Evolutionary conservation across 805 yeast genomes (phyloP), one percentile per base, ranked within the genome.

Genomic region (Lipomyces starkeyi): DNA sequence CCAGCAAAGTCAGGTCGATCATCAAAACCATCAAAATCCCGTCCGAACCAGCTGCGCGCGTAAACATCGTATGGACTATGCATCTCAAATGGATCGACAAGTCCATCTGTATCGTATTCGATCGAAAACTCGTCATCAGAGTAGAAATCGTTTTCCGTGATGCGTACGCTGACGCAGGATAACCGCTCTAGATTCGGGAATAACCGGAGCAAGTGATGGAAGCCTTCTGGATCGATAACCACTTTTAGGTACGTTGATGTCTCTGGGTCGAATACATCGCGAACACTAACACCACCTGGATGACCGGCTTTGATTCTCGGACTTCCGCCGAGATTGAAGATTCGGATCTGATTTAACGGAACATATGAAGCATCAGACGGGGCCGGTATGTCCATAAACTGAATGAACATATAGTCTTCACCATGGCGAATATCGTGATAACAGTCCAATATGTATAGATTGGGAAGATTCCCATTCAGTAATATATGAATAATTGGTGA

Each of bases 381-480:
- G 11, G 49, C 8, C 13, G 49, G 49, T 17, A 43, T 43, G 49
- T 43, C 49, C 49, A 43, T 43, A 17, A 43, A 43, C 49, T 43
- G 49, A 43, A 43, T n/a, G 20, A 43, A 43, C 49, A 43, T 43
- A n/a, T 43, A 43, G 49, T 43, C 49, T n/a, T 43, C 49, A n/a
- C 49, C 49, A 17, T 43, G 49, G 8, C 22, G 20, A 17, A 43
- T 43, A 7, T 58, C 62, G 34, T 54, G 52, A 40, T 63, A 63
- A 55, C 66, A 63, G 40, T 63, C 66, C 17, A 63, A 52, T 5
- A 63, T 29, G 6, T 34, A 32, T 27, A 63, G 47, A 11, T 32
- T 49, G 20, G 66, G 58, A 27, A 63, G 35, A 20, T n/a, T 35
- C 14, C 66, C 63, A 14, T 40, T 22, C n/a, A 25, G 34, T 22